Conservation (phyloP, 495 filamentous ascomycete species). For the Alectoria sarmentosa region DNA sequence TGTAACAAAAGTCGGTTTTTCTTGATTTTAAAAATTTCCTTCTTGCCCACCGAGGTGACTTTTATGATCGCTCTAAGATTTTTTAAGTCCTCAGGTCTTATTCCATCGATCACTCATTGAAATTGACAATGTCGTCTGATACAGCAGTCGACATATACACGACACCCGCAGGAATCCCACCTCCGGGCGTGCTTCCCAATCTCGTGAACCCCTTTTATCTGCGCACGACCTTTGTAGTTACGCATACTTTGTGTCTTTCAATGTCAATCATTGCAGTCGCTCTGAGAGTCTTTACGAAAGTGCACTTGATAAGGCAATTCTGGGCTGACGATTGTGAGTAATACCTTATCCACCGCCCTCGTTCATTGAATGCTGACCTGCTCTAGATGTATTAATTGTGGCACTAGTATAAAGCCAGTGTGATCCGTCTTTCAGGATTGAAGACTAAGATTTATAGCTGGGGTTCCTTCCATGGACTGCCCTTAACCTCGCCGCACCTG, state of each 20-base stretch:
- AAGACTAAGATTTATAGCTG: not conserved
- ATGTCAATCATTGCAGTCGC: not conserved
- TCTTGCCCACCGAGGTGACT: too few species aligned
- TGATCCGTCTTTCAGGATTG: not conserved
- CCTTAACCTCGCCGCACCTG: not conserved
- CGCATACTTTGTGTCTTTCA: not conserved
- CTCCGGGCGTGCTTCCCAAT: not conserved
- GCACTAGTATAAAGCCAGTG: not conserved
- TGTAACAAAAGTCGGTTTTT: too few species aligned
- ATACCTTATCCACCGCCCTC: not conserved
- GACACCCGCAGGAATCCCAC: not conserved
- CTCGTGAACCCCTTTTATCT: not conserved
- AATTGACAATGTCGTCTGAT: not conserved
- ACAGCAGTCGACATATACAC: not conserved
- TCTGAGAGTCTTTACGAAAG: not conserved
- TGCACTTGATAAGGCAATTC: not conserved
- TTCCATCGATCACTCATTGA: not conserved
- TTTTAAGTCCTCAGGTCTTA: not conserved
- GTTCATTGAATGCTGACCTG: not conserved
- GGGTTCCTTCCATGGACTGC: not conserved
- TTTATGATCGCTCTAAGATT: too few species aligned
- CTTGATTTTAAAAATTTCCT: too few species aligned
- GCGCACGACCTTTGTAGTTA: not conserved
- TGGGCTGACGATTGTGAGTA: not conserved
- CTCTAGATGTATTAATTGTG: not conserved